phyloP scores from a whole-genome alignment of 495 filamentous ascomycete genomes.

The Hypoxylon subgilvum region DNA sequence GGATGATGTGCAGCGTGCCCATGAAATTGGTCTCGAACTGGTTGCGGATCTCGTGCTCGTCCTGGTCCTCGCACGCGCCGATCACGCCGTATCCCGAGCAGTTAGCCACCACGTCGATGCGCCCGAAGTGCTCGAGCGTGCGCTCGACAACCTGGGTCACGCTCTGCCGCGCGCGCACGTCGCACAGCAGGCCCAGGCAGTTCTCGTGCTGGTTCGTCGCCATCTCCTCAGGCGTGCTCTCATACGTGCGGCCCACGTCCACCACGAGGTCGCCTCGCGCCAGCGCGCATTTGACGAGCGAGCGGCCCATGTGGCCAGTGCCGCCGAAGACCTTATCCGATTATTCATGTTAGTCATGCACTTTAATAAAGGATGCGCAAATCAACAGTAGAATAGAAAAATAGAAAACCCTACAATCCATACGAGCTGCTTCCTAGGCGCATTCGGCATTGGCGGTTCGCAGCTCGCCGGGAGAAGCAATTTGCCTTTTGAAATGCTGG shows the following conservation, averaged over 20 bases:
- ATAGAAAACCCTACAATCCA: constrained; percentile 71
- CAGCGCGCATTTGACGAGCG: constrained; percentile 81
- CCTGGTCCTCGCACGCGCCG: constrained; percentile 94
- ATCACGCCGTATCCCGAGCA: constrained; percentile 93
- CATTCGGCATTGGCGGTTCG: constrained; percentile 76
- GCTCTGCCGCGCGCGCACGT: constrained; percentile 82
- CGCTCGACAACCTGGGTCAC: constrained; percentile 72
- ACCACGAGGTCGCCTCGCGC: constrained; percentile 83
- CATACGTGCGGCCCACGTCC: constrained; percentile 83
- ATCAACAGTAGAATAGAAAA: neutral
- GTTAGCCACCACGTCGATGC: constrained; percentile 88
- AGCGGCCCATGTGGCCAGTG: constrained; percentile 94
- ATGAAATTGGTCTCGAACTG: constrained; percentile 98
- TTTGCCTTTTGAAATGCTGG: constrained; percentile 39
- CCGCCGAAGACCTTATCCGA: constrained; percentile 79
- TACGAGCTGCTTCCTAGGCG: constrained; percentile 74
- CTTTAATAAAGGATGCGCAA: neutral
- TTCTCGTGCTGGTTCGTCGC: constrained; percentile 63
- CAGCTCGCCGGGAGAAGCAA: constrained; percentile 74
- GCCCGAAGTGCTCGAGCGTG: constrained; percentile 75
- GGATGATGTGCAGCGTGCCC: constrained; percentile 90
- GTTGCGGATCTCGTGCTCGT: constrained; percentile 90
- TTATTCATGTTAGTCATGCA: neutral
- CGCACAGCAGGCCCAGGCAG: constrained; percentile 82
- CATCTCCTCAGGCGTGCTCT: constrained; percentile 77